Percentiles rank a stretch among this genome's conserved stretches.
phyloP scores from a whole-genome alignment of 2,329 filamentous ascomycete genomes.

The Epichloe hybrida region DNA sequence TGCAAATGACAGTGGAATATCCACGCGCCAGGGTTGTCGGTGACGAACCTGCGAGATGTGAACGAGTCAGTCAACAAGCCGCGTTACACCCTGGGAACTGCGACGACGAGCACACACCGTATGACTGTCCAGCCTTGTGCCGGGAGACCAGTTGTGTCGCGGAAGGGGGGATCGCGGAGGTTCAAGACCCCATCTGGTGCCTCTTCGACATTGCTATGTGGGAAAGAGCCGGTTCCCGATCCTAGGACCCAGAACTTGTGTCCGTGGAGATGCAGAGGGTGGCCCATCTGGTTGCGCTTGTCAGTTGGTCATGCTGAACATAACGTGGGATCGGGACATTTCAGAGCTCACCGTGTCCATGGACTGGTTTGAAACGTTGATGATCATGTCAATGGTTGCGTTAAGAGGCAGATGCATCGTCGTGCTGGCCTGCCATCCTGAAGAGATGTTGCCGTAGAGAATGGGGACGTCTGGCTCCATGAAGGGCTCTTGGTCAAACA shows the following conservation, averaged over 20 bases:
- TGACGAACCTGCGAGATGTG: neutral
- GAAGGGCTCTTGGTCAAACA: neutral
- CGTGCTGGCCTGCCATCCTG: conserved; percentile 3
- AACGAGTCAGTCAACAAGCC: no score
- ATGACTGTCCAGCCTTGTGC: conserved; percentile 1
- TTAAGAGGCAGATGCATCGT: conserved; percentile 2
- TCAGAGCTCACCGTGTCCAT: conserved; percentile 1
- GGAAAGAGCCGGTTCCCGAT: conserved; percentile 1
- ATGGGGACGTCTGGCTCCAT: conserved; percentile 1
- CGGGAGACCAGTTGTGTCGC: conserved; percentile 1
- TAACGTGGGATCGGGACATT: no score
- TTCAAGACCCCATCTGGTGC: neutral
- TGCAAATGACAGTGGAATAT: conserved; percentile 4
- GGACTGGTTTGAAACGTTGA: conserved; percentile 1
- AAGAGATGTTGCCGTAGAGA: neutral
- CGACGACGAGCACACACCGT: neutral
- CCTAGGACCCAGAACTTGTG: conserved; percentile 5
- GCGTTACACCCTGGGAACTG: neutral
- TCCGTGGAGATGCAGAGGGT: conserved; percentile 3
- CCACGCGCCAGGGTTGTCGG: conserved; percentile 3
- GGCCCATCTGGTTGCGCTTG: conserved; percentile 1
- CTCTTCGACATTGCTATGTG: neutral
- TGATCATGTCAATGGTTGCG: neutral
- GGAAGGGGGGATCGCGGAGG: conserved; percentile 1
- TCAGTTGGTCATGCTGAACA: no score